These are phyloP conservation scores for Ogataea haglerorum DNA, from an alignment of 805 yeast genomes.

Conservation along the genomic window DNA sequence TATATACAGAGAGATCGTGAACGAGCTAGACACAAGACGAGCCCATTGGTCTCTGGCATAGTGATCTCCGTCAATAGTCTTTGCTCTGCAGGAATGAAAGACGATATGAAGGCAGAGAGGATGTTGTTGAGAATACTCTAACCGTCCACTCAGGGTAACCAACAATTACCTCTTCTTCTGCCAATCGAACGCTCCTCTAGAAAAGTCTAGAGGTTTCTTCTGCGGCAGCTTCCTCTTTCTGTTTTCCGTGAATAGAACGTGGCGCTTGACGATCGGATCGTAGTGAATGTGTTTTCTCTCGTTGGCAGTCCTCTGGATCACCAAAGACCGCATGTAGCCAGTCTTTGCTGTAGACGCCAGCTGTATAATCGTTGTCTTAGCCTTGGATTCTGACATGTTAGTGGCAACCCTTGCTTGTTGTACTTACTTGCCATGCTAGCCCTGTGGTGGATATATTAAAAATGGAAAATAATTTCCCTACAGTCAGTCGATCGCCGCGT, in stretches of 20 bases:
- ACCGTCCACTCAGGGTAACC: too few relatives aligned
- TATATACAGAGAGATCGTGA: slow-evolving; percentile 1
- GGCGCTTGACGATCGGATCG: slow-evolving; percentile 86
- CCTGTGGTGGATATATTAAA: neutral
- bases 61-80: too few relatives aligned
- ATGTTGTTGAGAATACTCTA: neutral
- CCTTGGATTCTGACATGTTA: slow-evolving; percentile 50
- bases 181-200: slow-evolving; percentile 40
- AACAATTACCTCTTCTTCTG: slow-evolving; percentile 28
- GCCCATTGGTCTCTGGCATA: too few relatives aligned
- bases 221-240: slow-evolving; percentile 76
- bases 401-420: neutral
- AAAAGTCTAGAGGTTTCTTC: slow-evolving; percentile 45
- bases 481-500: slow-evolving; percentile 9
- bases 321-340: slow-evolving; percentile 78
- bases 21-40: too few relatives aligned
- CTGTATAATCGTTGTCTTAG: slow-evolving; percentile 78
- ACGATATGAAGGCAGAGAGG: too few relatives aligned
- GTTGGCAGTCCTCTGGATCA: slow-evolving; percentile 79
- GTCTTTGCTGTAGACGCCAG: slow-evolving; percentile 87
- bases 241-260: slow-evolving; percentile 84
- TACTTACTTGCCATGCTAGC: slow-evolving; percentile 24
- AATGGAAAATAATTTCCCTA: neutral
- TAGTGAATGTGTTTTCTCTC: slow-evolving; percentile 77
- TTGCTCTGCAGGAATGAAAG: too few relatives aligned